Evolutionary conservation across 768 basidiomycete species (phyloP).

Genomic region (Podaxis sp.): DNA sequence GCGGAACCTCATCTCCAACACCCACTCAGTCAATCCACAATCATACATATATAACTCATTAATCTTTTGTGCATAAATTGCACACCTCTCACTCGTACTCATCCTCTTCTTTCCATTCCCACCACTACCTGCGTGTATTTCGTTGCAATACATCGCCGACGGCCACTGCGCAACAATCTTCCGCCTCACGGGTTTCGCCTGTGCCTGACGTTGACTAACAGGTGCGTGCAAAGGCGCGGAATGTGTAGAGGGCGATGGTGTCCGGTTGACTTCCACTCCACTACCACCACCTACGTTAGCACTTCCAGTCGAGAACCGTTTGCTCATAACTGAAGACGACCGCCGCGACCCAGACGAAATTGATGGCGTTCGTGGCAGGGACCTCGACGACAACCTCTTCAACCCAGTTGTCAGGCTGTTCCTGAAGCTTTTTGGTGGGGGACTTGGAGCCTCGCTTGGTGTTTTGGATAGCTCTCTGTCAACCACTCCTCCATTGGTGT

Average conservation of each 20-base stretch:
- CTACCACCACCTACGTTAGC: neutral
- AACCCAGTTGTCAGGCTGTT: slow-evolving; percentile 46
- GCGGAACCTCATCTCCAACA: slow-evolving; percentile 52
- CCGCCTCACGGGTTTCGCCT: slow-evolving; percentile 1
- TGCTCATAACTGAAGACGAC: slow-evolving; percentile 31
- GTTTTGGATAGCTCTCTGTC: slow-evolving; percentile 18
- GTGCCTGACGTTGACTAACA: slow-evolving; percentile 17
- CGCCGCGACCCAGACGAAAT: slow-evolving; percentile 41
- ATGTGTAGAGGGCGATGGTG: slow-evolving; percentile 35
- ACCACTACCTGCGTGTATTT: slow-evolving; percentile 39
- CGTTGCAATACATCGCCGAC: slow-evolving; percentile 68
- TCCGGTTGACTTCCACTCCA: slow-evolving; percentile 20
- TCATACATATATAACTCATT: slow-evolving; percentile 77
- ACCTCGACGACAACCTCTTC: slow-evolving; percentile 43
- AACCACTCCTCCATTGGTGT: slow-evolving; percentile 11
- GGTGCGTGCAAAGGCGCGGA: slow-evolving; percentile 18
- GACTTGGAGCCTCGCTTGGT: slow-evolving; percentile 36
- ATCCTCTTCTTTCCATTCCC: slow-evolving; percentile 2
- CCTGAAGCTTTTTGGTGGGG: slow-evolving; percentile 50
- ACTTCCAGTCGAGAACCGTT: slow-evolving; percentile 29
- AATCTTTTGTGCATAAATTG: slow-evolving; percentile 78
- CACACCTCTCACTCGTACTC: slow-evolving; percentile 56
- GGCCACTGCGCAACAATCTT: slow-evolving; percentile 46
- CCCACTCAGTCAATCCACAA: slow-evolving; percentile 79
- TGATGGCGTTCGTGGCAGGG: slow-evolving; percentile 70